phyloP scores from a whole-genome alignment of 1,284 basidiomycete genomes.

The Tranzscheliella williamsii region DNA sequence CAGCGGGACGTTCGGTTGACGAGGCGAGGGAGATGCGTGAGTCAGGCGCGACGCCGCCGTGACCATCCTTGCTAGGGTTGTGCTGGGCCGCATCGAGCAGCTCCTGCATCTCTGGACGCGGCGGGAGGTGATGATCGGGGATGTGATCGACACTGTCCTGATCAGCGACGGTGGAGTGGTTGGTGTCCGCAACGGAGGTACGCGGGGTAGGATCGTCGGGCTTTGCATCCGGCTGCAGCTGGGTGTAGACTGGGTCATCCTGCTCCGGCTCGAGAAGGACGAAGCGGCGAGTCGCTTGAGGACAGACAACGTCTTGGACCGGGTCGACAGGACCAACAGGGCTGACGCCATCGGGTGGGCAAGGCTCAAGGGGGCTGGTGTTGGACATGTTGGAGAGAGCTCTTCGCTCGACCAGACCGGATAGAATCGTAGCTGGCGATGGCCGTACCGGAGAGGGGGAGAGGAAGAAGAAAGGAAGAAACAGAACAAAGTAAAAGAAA shows the following conservation, averaged over 20 bases:
- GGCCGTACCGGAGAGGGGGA: no score
- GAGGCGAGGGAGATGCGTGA: slow-evolving; percentile 10
- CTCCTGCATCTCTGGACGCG: slow-evolving; percentile 19
- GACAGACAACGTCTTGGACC: no score
- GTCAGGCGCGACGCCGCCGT: slow-evolving; percentile 3
- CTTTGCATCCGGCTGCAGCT: no score
- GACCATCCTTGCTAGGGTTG: not conserved
- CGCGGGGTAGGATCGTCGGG: no score
- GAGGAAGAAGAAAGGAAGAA: no score
- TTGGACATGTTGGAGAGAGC: slow-evolving; percentile 14
- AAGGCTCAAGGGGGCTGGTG: slow-evolving; percentile 25
- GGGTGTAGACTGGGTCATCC: no score
- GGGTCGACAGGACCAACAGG: no score
- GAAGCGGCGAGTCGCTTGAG: slow-evolving; percentile 3
- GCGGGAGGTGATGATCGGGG: slow-evolving; percentile 21
- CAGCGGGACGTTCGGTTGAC: not conserved
- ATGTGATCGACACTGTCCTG: slow-evolving; percentile 6
- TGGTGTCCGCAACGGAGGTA: no score
- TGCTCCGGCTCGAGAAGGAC: slow-evolving; percentile 20
- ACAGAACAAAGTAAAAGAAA: no score
- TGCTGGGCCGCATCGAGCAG: slow-evolving; percentile 1
- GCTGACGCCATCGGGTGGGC: slow-evolving; percentile 27
- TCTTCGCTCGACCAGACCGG: no score
- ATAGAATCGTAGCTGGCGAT: no score
- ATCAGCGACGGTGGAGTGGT: slow-evolving; percentile 1